Conservation (phyloP, 2,329 filamentous ascomycete species). For the Ceratocystiopsis minuta region DNA sequence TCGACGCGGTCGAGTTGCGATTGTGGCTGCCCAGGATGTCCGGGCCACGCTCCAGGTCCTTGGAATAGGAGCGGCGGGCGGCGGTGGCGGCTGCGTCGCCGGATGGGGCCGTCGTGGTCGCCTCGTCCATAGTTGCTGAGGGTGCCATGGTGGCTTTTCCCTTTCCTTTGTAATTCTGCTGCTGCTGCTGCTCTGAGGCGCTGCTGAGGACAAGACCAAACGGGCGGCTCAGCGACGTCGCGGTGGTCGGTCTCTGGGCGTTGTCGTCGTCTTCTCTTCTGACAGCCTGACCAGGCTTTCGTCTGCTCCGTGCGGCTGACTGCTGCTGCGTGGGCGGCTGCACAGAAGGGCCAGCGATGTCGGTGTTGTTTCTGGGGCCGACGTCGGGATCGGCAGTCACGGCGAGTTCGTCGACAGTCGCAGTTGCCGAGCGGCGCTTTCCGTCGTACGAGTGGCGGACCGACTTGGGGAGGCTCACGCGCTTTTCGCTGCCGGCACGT, state of each 20-base stretch:
- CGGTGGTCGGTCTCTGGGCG: too few species aligned
- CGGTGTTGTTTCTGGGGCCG: too few species aligned
- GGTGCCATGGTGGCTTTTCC: conserved; percentile 20
- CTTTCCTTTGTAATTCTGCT: conserved; percentile 23
- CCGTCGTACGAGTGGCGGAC: conserved; percentile 36
- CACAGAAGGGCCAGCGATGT: too few species aligned
- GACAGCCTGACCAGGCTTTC: too few species aligned
- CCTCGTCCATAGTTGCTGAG: conserved; percentile 10
- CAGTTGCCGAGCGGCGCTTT: conserved; percentile 16
- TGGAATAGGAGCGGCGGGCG: conserved; percentile 19
- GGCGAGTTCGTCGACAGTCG: conserved; percentile 10
- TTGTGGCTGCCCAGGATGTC: conserved; percentile 17
- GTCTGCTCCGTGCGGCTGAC: too few species aligned
- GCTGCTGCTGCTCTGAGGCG: background rate
- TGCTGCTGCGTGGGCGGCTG: too few species aligned
- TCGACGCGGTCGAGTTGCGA: conserved; percentile 28
- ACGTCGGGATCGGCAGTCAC: too few species aligned
- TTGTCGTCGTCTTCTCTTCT: too few species aligned
- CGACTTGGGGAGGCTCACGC: conserved; percentile 34
- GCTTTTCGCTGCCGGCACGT: conserved; percentile 25
- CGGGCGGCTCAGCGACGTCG: background rate
- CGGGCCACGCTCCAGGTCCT: conserved; percentile 37
- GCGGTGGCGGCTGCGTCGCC: background rate
- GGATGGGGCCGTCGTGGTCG: conserved; percentile 22
- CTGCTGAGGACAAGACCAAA: conserved; percentile 6